These are phyloP conservation scores for Aspergillus cejpii DNA, from an alignment of 2,329 filamentous ascomycete genomes.

Conservation along the genomic window DNA sequence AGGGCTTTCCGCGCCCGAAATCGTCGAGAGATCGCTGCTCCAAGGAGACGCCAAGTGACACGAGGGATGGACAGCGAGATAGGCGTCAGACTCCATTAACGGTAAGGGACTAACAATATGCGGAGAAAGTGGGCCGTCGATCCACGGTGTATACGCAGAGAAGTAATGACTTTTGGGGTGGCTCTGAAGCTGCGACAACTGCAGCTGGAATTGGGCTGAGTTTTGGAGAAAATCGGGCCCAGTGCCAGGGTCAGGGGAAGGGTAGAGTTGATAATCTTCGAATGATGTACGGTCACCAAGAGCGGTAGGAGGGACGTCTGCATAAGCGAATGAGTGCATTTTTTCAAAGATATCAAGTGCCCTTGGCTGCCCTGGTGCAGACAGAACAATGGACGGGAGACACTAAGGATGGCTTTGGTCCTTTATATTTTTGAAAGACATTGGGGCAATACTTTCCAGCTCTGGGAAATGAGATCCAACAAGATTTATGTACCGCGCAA, in stretches of 20 bases:
- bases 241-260: not conserved
- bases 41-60: slow-evolving; percentile 12
- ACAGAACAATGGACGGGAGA: not conserved
- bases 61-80: not conserved
- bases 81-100: not conserved
- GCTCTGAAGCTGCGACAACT: not conserved
- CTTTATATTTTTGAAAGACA: not conserved
- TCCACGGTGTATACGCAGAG: not conserved
- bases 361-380: not conserved
- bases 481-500: not conserved
- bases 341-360: not conserved
- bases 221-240: not conserved
- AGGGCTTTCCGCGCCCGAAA: slow-evolving; percentile 23
- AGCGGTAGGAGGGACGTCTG: not conserved
- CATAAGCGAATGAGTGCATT: not conserved
- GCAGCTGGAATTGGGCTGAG: not conserved
- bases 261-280: not conserved
- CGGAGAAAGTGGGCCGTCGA: not conserved
- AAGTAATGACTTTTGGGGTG: not conserved
- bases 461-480: not conserved
- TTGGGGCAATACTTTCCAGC: not conserved
- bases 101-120: not conserved
- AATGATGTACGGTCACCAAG: not conserved
- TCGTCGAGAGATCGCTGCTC: slow-evolving; percentile 19
- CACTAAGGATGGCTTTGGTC: not conserved